Conservation (phyloP, 768 basidiomycete genomes). For the Agaricus blazei region DNA sequence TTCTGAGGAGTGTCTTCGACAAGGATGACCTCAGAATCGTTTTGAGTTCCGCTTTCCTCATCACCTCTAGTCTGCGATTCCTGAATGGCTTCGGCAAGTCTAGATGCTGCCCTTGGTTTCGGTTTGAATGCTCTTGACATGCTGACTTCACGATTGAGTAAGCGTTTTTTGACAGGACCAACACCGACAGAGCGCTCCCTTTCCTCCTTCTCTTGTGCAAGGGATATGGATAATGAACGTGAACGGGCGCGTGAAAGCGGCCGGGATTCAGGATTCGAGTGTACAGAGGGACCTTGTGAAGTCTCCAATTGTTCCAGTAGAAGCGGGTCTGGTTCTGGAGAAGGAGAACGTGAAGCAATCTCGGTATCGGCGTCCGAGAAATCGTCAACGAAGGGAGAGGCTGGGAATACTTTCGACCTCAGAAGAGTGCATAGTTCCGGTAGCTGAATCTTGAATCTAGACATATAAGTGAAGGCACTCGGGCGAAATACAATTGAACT, state of each 20-base stretch:
- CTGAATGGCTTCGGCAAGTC: neutral
- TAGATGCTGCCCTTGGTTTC: constrained; percentile 22
- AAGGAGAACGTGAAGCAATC: constrained; percentile 13
- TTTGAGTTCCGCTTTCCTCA: neutral
- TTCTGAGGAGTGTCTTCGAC: constrained; percentile 16
- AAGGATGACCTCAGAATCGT: constrained; percentile 9
- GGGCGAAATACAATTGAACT: constrained; percentile 35
- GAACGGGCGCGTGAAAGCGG: constrained; percentile 40
- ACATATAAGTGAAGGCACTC: neutral
- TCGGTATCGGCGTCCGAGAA: constrained; percentile 43
- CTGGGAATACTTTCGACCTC: constrained; percentile 61
- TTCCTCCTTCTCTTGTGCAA: constrained; percentile 56
- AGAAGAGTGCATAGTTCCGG: constrained; percentile 54
- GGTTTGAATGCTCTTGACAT: constrained; percentile 71
- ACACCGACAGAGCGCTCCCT: constrained; percentile 31
- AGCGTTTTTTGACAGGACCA: constrained; percentile 37
- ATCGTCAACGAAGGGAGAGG: constrained; percentile 55
- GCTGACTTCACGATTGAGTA: constrained; percentile 67
- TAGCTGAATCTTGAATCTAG: constrained; percentile 51
- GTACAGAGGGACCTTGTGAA: constrained; percentile 15
- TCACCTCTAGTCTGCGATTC: constrained; percentile 1
- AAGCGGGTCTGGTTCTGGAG: constrained; percentile 12
- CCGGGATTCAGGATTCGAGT: constrained; percentile 11
- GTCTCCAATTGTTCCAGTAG: neutral
- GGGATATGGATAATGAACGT: constrained; percentile 63